These are phyloP conservation scores for Colletotrichum sp. DNA, from an alignment of 2,329 filamentous ascomycete genomes.

Conservation along the genomic window DNA sequence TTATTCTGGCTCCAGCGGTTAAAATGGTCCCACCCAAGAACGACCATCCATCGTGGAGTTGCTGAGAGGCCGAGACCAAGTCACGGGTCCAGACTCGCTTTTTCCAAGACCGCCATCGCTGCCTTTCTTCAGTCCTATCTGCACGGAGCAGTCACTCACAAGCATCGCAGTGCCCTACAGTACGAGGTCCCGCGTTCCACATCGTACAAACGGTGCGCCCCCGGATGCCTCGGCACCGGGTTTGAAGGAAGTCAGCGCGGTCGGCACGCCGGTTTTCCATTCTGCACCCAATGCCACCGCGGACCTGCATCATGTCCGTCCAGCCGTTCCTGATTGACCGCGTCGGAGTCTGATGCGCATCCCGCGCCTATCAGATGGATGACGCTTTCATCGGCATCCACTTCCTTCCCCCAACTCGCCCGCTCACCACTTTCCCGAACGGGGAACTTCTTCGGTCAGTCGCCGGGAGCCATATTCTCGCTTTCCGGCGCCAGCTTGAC, in stretches of 20 bases:
- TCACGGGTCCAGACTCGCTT: background rate
- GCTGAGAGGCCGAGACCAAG: background rate
- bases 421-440: background rate
- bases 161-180: background rate
- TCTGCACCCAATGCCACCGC: background rate
- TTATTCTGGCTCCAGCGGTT: slow-evolving; percentile 11
- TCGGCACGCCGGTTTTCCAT: background rate
- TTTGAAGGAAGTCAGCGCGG: background rate
- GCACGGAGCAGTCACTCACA: background rate
- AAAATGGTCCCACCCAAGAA: background rate
- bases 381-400: background rate
- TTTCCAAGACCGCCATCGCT: background rate
- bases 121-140: background rate
- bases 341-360: background rate
- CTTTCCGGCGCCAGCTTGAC: background rate
- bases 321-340: background rate
- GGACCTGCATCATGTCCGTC: slow-evolving; percentile 15
- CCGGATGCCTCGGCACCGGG: slow-evolving; percentile 12
- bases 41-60: background rate
- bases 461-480: background rate
- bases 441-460: background rate
- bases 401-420: background rate
- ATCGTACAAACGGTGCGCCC: background rate
- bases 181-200: background rate
- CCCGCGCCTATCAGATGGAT: background rate